Evolutionary conservation across 148 eudicot genomes (phyloP), one percentile per base, ranked within the genome.

Genomic region (Arbutus unedo): DNA sequence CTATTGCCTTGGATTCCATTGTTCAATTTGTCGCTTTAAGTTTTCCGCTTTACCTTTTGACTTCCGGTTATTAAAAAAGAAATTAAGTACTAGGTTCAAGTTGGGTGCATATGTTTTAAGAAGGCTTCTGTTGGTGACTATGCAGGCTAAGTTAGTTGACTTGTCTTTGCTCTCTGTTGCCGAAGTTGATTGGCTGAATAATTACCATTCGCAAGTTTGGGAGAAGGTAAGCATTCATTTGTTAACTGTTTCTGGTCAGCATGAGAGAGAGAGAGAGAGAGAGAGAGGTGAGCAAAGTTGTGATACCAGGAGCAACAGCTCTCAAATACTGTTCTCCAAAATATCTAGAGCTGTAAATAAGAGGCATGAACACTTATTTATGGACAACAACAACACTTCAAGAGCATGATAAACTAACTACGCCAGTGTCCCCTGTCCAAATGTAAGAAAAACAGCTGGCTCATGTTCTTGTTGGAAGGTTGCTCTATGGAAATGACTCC

Each of bases 141-240:
- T 84, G 88, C 89, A 96, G 99, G 85, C 90, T 60, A 96, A 96
- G 86, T 51, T 96, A 91, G 86, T 94, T 51, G 96, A 94, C 71
- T 84, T 93, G 51, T 87, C 94, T 8, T 79, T 94, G 88, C 84
- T 96, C 48, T 92, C 98, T 54, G 81, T 82, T 77, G 79, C 87
- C 3, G 98, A 96, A 86, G 77, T 94, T 81, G 88, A 92, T 82
- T 96, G 99, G 99, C 90, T 96, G 73, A 90, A 96, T 85, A 90
- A 90, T 55, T 96, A 96, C 87, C 99, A 96, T 77, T 85, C 87
- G n/a, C 92, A 92, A 84, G 98, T 93, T 80, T 94, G 99, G 99
- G 89, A 94, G 82, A 93, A 93, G 98, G 99, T 94, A 84, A 85
- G 84, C 15, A 31, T 44, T 14, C 18, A 68, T 53, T 31, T 53